phyloP scores from a whole-genome alignment of 768 basidiomycete genomes.

The Trametes maxima region DNA sequence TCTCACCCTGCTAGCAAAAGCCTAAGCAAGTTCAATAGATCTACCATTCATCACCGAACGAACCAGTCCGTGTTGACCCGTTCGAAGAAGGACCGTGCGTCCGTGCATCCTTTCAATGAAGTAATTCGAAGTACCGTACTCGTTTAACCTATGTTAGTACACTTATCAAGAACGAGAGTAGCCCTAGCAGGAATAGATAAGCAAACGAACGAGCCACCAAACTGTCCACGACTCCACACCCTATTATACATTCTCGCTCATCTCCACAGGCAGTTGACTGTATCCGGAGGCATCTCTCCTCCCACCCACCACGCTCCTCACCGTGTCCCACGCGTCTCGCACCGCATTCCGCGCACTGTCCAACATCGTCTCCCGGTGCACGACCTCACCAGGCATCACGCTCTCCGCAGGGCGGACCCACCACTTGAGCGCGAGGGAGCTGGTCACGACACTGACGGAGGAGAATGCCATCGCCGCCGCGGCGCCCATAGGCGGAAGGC shows the following conservation, averaged over 20 bases:
- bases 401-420: conserved; percentile 76
- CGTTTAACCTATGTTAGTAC: too few species aligned
- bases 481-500: conserved; percentile 97
- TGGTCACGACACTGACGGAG: conserved; percentile 92
- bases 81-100: too few species aligned
- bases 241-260: conserved; percentile 31
- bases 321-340: conserved; percentile 46
- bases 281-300: conserved; percentile 55
- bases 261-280: conserved; percentile 69
- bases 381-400: conserved; percentile 64
- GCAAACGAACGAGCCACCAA: background rate
- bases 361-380: conserved; percentile 39
- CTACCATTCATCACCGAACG: too few species aligned
- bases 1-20: too few species aligned
- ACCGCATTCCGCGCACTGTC: conserved; percentile 46
- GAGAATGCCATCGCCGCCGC: conserved; percentile 99
- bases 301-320: conserved; percentile 45
- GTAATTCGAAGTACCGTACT: too few species aligned
- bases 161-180: background rate
- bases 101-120: too few species aligned
- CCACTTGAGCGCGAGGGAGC: conserved; percentile 82
- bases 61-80: too few species aligned
- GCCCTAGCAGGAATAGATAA: background rate
- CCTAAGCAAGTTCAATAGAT: too few species aligned
- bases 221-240: background rate